phyloP scores from a whole-genome alignment of 108 stramenopile genomes.

The Bacterosira constricta region DNA sequence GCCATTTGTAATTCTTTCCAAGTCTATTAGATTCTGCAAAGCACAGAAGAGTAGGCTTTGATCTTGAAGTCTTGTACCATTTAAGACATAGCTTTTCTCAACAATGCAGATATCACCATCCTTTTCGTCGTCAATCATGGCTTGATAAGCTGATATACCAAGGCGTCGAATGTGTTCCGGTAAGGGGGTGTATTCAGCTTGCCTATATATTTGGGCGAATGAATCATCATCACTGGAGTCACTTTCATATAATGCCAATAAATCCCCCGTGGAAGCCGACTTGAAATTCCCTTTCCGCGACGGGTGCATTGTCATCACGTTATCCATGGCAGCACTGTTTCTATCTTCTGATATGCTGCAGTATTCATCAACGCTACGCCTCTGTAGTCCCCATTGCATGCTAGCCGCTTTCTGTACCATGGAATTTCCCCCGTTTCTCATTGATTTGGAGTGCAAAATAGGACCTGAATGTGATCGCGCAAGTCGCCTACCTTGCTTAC shows the following conservation, averaged over 20 bases:
- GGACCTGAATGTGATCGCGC: background rate
- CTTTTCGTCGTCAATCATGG: conserved; percentile 43
- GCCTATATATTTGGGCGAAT: no score
- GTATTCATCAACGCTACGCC: conserved; percentile 10
- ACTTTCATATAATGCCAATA: conserved; percentile 9
- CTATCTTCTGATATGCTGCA: background rate
- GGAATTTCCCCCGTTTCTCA: background rate
- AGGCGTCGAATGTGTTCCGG: conserved; percentile 34
- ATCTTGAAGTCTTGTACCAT: conserved; percentile 44
- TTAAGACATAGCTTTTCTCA: conserved; percentile 57
- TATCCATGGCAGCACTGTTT: conserved; percentile 14
- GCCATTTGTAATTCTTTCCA: no score
- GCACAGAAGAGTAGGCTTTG: conserved; percentile 52
- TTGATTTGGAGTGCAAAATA: background rate
- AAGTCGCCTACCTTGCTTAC: background rate
- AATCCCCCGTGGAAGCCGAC: conserved; percentile 30
- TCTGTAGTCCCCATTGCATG: conserved; percentile 5
- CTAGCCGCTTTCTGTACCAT: conserved; percentile 1
- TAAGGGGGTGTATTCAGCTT: conserved; percentile 6
- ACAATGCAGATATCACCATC: conserved; percentile 53
- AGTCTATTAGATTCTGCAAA: conserved; percentile 52
- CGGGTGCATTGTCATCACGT: conserved; percentile 22
- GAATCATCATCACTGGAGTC: conserved; percentile 5
- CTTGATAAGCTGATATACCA: conserved; percentile 36
- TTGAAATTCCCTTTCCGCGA: conserved; percentile 1